These are phyloP conservation scores for Tephrocybe sp. DNA, from an alignment of 768 basidiomycete species.

Conservation along the genomic window DNA sequence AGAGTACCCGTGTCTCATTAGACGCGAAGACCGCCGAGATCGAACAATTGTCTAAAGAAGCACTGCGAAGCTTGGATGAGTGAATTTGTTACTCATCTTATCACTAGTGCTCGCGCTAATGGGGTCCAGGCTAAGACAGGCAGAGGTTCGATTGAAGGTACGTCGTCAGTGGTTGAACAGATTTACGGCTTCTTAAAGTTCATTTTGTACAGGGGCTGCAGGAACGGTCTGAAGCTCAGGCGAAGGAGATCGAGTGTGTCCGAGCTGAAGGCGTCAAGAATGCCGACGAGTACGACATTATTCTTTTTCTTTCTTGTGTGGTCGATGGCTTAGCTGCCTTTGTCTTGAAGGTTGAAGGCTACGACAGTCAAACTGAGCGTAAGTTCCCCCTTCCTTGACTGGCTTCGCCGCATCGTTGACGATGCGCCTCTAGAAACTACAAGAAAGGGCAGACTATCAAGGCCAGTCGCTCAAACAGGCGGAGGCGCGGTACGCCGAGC, in stretches of 20 bases:
- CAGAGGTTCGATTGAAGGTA: conserved; percentile 12
- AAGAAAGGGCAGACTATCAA: neutral
- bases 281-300: neutral
- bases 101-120: neutral
- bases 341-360: neutral
- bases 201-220: neutral
- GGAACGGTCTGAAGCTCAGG: neutral
- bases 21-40: neutral
- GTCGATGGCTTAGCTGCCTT: no score
- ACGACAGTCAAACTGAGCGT: neutral
- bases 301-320: no score
- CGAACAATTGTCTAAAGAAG: neutral
- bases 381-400: neutral
- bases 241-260: neutral
- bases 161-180: neutral
- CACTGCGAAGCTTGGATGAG: no score
- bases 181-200: no score
- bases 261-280: neutral
- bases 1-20: neutral
- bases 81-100: neutral
- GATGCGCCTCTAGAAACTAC: neutral
- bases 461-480: neutral
- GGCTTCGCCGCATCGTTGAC: neutral
- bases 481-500: neutral
- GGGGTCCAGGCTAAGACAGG: conserved; percentile 3